These are phyloP conservation scores for Umbelopsis sp. DNA, from an alignment of 192 early-diverging fungal genomes.

Conservation along the genomic window DNA sequence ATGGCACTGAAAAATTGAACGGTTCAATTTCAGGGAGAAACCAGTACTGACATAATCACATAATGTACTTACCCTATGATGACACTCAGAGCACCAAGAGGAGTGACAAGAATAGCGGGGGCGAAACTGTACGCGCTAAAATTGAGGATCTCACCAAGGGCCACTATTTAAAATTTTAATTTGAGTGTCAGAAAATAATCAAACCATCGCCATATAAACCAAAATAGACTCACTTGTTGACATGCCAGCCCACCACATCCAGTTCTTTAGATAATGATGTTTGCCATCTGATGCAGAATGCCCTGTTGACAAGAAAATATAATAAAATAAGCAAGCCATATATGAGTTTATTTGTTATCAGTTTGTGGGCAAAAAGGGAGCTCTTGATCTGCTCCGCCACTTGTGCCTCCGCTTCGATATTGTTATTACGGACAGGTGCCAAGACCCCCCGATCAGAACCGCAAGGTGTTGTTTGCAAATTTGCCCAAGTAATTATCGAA, in stretches of 20 bases:
- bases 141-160: conserved; percentile 89
- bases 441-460: too few species aligned
- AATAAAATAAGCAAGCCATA: background rate
- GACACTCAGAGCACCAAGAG: conserved; percentile 88
- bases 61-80: conserved; percentile 69
- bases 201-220: background rate
- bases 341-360: background rate
- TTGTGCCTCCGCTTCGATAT: too few species aligned
- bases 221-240: conserved; percentile 63
- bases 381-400: conserved; percentile 8
- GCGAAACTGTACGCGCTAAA: conserved; percentile 96
- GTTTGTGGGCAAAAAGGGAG: too few species aligned
- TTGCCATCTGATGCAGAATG: conserved; percentile 70
- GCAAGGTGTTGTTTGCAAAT: too few species aligned
- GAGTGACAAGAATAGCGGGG: conserved; percentile 94
- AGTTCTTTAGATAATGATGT: conserved; percentile 82
- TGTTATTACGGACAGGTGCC: background rate
- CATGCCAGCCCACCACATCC: conserved; percentile 92
- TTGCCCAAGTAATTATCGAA: too few species aligned
- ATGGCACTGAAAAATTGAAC: conserved; percentile 61
- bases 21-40: background rate
- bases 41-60: too few species aligned
- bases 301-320: conserved; percentile 53
- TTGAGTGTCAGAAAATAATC: conserved; percentile 17
- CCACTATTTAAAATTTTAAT: conserved; percentile 60